Percentiles rank a stretch among this genome's conserved stretches.
These are phyloP conservation scores for Penicillium paxilli DNA, from an alignment of 495 filamentous ascomycete species.

Conservation along the genomic window DNA sequence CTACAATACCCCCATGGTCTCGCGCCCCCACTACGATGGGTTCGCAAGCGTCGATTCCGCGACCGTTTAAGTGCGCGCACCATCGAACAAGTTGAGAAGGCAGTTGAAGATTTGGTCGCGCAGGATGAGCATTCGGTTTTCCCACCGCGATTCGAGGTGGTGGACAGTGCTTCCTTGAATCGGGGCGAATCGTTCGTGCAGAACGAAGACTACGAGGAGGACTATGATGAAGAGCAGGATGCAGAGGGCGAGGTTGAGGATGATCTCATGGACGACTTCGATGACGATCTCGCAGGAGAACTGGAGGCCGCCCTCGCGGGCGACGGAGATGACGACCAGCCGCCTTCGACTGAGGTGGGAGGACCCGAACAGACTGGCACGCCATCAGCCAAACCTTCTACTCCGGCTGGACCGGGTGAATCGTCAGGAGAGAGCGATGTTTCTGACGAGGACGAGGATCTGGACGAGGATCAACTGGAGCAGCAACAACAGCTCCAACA, in stretches of 20 bases:
- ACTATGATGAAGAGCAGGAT: slow-evolving; percentile 56
- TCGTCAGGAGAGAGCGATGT: slow-evolving; percentile 48
- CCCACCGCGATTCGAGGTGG: slow-evolving; percentile 57
- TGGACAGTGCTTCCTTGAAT: slow-evolving; percentile 60
- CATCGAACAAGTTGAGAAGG: slow-evolving; percentile 84
- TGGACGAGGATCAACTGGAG: slow-evolving; percentile 55
- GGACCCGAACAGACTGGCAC: slow-evolving; percentile 29
- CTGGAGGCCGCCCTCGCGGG: slow-evolving; percentile 56
- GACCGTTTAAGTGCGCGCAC: slow-evolving; percentile 73
- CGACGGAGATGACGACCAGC: slow-evolving; percentile 37
- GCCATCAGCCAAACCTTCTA: slow-evolving; percentile 36
- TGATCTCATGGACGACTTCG: slow-evolving; percentile 55
- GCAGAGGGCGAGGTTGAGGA: slow-evolving; percentile 54
- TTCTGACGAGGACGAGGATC: slow-evolving; percentile 64
- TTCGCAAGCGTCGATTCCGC: slow-evolving; percentile 80
- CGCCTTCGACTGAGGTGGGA: slow-evolving; percentile 12
- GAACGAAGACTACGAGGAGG: slow-evolving; percentile 46
- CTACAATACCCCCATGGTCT: slow-evolving; percentile 89
- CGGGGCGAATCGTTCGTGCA: slow-evolving; percentile 48
- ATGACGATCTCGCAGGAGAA: slow-evolving; percentile 58
- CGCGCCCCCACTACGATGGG: slow-evolving; percentile 87
- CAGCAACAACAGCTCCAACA: slow-evolving; percentile 48
- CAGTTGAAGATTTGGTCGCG: slow-evolving; percentile 73
- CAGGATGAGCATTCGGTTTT: slow-evolving; percentile 62
- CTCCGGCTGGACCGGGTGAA: slow-evolving; percentile 33